These are phyloP conservation scores for Suillus paluster DNA, from an alignment of 768 basidiomycete genomes.

Conservation along the genomic window DNA sequence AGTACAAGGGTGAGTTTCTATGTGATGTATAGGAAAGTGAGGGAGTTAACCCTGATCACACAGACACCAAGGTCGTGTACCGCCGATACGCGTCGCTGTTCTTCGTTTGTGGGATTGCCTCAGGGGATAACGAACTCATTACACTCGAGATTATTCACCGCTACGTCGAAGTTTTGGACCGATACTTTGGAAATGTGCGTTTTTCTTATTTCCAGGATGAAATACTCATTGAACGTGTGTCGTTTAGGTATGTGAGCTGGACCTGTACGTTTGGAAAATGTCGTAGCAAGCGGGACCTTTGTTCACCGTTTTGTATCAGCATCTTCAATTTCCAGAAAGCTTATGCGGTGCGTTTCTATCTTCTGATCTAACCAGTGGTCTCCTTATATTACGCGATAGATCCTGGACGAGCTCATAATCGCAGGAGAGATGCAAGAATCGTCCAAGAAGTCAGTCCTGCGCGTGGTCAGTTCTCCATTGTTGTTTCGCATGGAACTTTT, in stretches of 20 bases:
- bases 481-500: background rate
- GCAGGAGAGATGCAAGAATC: constrained; percentile 95
- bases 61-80: constrained; percentile 90
- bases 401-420: constrained; percentile 92
- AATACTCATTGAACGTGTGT: constrained; percentile 2
- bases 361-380: background rate
- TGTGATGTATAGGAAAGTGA: constrained; percentile 29
- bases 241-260: constrained; percentile 83
- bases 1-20: constrained; percentile 82
- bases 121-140: constrained; percentile 88
- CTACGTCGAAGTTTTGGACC: constrained; percentile 86
- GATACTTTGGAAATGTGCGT: constrained; percentile 56
- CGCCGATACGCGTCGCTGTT: constrained; percentile 94
- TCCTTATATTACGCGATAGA: constrained; percentile 43
- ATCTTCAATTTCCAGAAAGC: constrained; percentile 99
- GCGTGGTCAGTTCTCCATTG: constrained; percentile 47
- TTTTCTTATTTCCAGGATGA: too few species aligned
- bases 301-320: constrained; percentile 41
- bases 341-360: constrained; percentile 63
- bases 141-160: constrained; percentile 93
- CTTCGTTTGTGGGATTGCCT: constrained; percentile 88
- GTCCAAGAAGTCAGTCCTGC: constrained; percentile 72
- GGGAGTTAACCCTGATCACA: background rate
- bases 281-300: constrained; percentile 1
- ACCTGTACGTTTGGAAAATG: constrained; percentile 62